These are phyloP conservation scores for Spinellus fusiger DNA, from an alignment of 192 early-diverging fungal genomes.

Conservation along the genomic window DNA sequence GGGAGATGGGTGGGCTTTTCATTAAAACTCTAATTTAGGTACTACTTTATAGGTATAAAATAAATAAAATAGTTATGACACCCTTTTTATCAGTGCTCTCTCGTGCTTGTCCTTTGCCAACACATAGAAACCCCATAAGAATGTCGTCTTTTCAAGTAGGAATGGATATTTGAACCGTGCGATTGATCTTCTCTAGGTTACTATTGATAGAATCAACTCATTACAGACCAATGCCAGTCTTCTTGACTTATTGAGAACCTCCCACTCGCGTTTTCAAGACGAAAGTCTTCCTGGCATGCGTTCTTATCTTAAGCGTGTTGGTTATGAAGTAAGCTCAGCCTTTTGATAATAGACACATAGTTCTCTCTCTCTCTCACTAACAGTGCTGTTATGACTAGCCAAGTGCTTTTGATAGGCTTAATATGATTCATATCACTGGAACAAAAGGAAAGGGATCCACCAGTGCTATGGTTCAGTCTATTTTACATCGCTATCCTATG, in stretches of 20 bases:
- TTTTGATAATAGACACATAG: too few species aligned
- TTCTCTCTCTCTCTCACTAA: conserved; percentile 18
- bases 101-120: not conserved
- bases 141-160: not conserved
- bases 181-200: conserved; percentile 46
- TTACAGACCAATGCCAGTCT: conserved; percentile 83
- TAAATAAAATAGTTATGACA: too few species aligned
- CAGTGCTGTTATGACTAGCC: conserved; percentile 24
- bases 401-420: conserved; percentile 66
- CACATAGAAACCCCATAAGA: not conserved
- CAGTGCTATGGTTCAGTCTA: conserved; percentile 74
- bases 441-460: conserved; percentile 89
- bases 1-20: too few species aligned
- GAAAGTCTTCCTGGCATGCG: conserved; percentile 61
- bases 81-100: too few species aligned
- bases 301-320: conserved; percentile 58
- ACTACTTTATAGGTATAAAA: too few species aligned
- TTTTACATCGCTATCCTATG: conserved; percentile 50
- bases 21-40: too few species aligned
- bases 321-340: conserved; percentile 60
- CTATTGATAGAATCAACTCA: conserved; percentile 73
- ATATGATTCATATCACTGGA: conserved; percentile 76
- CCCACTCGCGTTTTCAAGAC: conserved; percentile 54
- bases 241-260: conserved; percentile 64
- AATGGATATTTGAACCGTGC: not conserved